A percentile compares a stretch with the other conserved stretches of the same genome.
Conservation (phyloP, 1,139 yeast genomes). For the Nadsonia commutata region DNA sequence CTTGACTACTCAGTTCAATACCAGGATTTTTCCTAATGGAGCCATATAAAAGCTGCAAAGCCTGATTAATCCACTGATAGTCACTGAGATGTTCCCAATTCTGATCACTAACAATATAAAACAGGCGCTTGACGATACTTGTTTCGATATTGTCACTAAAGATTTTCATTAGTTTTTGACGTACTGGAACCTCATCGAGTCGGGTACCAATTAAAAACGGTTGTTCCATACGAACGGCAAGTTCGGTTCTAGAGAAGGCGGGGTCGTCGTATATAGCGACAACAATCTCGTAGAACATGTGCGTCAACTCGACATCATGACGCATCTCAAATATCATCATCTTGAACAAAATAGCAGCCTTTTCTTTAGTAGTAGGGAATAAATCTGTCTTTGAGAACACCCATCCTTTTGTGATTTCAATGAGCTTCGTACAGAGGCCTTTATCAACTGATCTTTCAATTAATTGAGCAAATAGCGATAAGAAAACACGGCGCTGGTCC, state of each 20-base stretch:
- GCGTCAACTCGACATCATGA: slow-evolving; percentile 69
- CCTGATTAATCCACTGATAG: slow-evolving; percentile 91
- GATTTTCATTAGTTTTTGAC: slow-evolving; percentile 68
- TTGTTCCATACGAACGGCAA: slow-evolving; percentile 92
- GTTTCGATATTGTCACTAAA: slow-evolving; percentile 68
- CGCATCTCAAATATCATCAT: slow-evolving; percentile 88
- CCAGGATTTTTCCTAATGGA: slow-evolving; percentile 43
- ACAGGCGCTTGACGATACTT: slow-evolving; percentile 64
- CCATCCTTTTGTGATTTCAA: slow-evolving; percentile 74
- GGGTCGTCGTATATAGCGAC: slow-evolving; percentile 81
- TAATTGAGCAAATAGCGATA: slow-evolving; percentile 74
- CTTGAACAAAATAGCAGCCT: slow-evolving; percentile 84
- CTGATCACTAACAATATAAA: slow-evolving; percentile 79
- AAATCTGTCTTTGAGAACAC: slow-evolving; percentile 71
- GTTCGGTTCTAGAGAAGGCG: slow-evolving; percentile 65
- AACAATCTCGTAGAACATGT: slow-evolving; percentile 72
- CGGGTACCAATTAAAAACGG: slow-evolving; percentile 93
- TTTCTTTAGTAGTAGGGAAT: slow-evolving; percentile 91
- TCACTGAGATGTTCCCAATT: slow-evolving; percentile 95
- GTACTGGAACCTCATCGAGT: slow-evolving; percentile 57
- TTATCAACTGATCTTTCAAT: slow-evolving; percentile 81
- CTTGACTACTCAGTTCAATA: slow-evolving; percentile 32
- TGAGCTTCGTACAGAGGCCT: slow-evolving; percentile 57
- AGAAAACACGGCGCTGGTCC: slow-evolving; percentile 81
- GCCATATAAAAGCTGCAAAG: slow-evolving; percentile 72